Percentiles rank a stretch among this genome's conserved stretches.
Conservation (phyloP, 441 rosid species). For the Mallotus repandus region DNA sequence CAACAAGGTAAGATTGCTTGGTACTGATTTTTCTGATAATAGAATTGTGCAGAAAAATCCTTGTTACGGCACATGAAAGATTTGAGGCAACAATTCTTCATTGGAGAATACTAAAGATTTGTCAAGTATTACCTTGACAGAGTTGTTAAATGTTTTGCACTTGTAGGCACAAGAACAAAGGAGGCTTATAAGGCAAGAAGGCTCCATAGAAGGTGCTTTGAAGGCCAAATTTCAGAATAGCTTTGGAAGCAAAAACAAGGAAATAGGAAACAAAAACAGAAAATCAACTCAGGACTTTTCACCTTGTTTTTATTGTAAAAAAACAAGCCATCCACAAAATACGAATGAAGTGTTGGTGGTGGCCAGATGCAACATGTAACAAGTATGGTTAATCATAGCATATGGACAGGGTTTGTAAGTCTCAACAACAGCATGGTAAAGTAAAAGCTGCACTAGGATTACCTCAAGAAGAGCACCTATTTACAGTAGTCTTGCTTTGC, state of each 20-base stretch:
- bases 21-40: conserved; percentile 1
- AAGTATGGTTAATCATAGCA: too few relatives aligned
- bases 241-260: background rate
- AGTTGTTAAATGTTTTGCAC: background rate
- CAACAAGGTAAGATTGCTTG: conserved; percentile 1
- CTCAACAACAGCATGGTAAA: too few relatives aligned
- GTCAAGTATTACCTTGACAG: conserved; percentile 1
- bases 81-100: background rate
- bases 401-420: too few relatives aligned
- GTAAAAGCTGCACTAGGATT: too few relatives aligned
- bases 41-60: background rate
- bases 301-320: too few relatives aligned
- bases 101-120: conserved; percentile 7
- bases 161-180: background rate
- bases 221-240: background rate
- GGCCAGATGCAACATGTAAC: too few relatives aligned
- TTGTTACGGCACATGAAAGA: background rate
- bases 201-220: background rate
- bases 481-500: too few relatives aligned
- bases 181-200: background rate
- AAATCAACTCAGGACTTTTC: background rate
- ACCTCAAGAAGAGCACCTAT: too few relatives aligned
- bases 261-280: background rate
- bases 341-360: too few relatives aligned
- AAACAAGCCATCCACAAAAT: too few relatives aligned